phyloP scores from a whole-genome alignment of 768 basidiomycete species.

The Russula earlei region DNA sequence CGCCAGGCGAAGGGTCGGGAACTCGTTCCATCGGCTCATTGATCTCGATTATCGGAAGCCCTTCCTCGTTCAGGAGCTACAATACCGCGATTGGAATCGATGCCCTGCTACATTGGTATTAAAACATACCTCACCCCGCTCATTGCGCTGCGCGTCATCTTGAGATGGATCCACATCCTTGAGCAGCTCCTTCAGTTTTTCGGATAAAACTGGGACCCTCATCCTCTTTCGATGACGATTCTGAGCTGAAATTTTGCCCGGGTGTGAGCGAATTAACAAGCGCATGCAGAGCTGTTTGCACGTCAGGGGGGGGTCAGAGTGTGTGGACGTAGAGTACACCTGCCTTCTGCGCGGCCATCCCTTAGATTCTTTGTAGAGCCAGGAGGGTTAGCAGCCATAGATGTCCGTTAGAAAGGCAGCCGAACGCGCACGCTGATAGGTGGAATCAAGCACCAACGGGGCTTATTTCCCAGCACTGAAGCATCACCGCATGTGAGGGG shows the following conservation, averaged over 20 bases:
- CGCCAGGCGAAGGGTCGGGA: constrained; percentile 21
- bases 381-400: constrained; percentile 6
- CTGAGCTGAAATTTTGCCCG: constrained; percentile 2
- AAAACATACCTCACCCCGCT: constrained; percentile 54
- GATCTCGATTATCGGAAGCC: constrained; percentile 71
- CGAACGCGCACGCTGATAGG: neutral
- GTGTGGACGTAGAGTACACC: neutral
- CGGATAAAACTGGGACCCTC: constrained; percentile 45
- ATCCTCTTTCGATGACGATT: constrained; percentile 38
- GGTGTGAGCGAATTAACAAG: constrained; percentile 32
- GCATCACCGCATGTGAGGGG: too few species aligned
- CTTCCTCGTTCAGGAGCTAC: constrained; percentile 68
- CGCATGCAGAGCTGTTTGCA: constrained; percentile 31
- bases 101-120: constrained; percentile 4
- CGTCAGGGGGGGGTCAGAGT: neutral
- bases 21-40: constrained; percentile 38
- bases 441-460: too few species aligned
- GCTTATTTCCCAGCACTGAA: too few species aligned
- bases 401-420: neutral
- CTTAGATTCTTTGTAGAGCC: neutral
- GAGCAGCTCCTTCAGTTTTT: constrained; percentile 51
- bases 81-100: constrained; percentile 17
- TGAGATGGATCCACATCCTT: constrained; percentile 29
- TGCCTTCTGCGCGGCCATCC: constrained; percentile 13
- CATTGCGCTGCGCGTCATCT: constrained; percentile 33